phyloP scores from a whole-genome alignment of 192 early-diverging fungal genomes.

The Coemansia furcata region DNA sequence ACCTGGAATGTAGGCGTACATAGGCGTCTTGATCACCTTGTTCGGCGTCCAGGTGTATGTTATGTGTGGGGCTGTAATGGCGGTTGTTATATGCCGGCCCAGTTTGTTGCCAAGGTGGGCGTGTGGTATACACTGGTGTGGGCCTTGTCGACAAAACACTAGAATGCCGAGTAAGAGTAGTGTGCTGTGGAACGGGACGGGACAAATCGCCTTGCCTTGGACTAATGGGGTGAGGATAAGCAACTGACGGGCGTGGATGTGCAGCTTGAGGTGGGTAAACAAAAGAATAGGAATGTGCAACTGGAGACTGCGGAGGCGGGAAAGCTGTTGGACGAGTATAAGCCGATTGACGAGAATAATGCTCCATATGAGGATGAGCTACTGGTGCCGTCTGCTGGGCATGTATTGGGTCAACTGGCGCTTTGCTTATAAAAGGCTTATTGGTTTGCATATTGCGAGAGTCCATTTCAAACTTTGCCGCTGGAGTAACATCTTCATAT shows the following conservation, averaged over 20 bases:
- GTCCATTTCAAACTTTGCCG: slow-evolving; percentile 5
- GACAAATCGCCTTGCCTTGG: not conserved
- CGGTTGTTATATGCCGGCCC: not conserved
- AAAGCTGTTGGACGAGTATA: not conserved
- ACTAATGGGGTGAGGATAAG: not conserved
- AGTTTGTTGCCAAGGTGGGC: not conserved
- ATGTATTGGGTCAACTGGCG: not conserved
- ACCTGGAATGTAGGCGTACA: too few relatives aligned
- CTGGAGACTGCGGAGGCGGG: not conserved
- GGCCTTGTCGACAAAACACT: not conserved
- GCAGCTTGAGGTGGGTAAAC: not conserved
- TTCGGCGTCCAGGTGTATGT: not conserved
- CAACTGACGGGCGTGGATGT: not conserved
- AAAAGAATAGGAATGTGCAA: not conserved
- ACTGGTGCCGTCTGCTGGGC: not conserved
- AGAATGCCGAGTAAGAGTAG: not conserved
- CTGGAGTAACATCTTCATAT: slow-evolving; percentile 1
- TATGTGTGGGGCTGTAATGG: not conserved
- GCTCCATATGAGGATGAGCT: not conserved
- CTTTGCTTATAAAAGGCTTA: not conserved
- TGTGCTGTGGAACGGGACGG: not conserved
- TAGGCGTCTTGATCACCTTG: not conserved
- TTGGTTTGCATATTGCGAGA: not conserved
- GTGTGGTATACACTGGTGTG: not conserved
- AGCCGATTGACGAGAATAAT: not conserved